Evolutionary conservation across 257 asterid genomes (phyloP).

Genomic region (Salvia splendens): DNA sequence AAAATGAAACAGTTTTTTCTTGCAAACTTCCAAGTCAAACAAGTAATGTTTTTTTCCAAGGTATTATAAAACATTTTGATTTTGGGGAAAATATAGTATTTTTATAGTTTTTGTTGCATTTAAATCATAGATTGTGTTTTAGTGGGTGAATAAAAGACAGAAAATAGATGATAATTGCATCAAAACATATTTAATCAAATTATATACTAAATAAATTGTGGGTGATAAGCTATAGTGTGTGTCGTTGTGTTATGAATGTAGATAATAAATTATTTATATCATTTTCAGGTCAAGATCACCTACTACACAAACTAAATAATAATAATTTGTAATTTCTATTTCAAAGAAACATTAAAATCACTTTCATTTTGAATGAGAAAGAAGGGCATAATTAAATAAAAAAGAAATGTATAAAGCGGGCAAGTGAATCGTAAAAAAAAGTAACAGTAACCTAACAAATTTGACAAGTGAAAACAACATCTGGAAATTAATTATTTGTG

Average conservation of each 20-base stretch:
- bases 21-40: conserved; percentile 15
- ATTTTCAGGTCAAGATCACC: neutral
- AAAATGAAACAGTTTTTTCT: conserved; percentile 14
- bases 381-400: conserved; percentile 12
- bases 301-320: neutral
- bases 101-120: neutral
- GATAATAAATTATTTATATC: neutral
- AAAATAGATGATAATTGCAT: too few relatives aligned
- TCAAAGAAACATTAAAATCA: neutral
- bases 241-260: neutral
- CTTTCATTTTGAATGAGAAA: neutral
- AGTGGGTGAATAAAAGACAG: too few relatives aligned
- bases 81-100: neutral
- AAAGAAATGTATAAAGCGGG: neutral
- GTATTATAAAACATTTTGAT: neutral
- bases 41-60: neutral
- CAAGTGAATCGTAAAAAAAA: neutral
- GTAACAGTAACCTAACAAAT: neutral
- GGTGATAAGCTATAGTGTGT: too few relatives aligned
- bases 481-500: too few relatives aligned
- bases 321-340: neutral
- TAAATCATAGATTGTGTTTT: neutral
- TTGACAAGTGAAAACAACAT: neutral
- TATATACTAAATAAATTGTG: too few relatives aligned
- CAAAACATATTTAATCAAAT: too few relatives aligned